Conservation (phyloP, 2,329 filamentous ascomycete species). For the Cladosporium austrohemisphaericum region DNA sequence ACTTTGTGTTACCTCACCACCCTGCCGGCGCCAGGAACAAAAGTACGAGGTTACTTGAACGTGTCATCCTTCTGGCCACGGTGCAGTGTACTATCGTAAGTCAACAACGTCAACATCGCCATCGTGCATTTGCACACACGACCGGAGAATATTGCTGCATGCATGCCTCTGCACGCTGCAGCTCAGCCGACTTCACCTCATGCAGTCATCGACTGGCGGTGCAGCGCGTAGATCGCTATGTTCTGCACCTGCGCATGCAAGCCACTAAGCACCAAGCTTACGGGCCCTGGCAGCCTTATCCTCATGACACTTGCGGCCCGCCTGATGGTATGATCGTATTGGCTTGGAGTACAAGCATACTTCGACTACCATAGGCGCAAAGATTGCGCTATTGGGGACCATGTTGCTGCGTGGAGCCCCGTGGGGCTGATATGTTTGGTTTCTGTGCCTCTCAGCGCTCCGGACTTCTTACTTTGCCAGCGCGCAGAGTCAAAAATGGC, state of each 20-base stretch:
- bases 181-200: slow-evolving; percentile 5
- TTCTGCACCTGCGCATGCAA: neutral
- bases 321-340: neutral
- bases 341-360: neutral
- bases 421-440: neutral
- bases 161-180: too few relatives aligned
- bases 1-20: neutral
- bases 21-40: slow-evolving; percentile 1
- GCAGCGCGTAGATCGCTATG: neutral
- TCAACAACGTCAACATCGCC: neutral
- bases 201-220: slow-evolving; percentile 3
- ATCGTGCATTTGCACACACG: neutral
- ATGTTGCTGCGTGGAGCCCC: neutral
- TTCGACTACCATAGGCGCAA: neutral
- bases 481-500: neutral
- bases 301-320: slow-evolving; percentile 10
- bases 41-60: neutral
- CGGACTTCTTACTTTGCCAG: neutral
- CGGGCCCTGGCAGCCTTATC: slow-evolving; percentile 12
- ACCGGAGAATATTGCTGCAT: slow-evolving; percentile 9
- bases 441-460: neutral
- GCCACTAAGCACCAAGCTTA: slow-evolving; percentile 5
- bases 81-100: neutral
- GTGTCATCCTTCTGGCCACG: neutral
- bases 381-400: neutral